These are phyloP conservation scores for Kodamaea alishanica DNA, from an alignment of 1,139 yeast genomes.

Conservation along the genomic window DNA sequence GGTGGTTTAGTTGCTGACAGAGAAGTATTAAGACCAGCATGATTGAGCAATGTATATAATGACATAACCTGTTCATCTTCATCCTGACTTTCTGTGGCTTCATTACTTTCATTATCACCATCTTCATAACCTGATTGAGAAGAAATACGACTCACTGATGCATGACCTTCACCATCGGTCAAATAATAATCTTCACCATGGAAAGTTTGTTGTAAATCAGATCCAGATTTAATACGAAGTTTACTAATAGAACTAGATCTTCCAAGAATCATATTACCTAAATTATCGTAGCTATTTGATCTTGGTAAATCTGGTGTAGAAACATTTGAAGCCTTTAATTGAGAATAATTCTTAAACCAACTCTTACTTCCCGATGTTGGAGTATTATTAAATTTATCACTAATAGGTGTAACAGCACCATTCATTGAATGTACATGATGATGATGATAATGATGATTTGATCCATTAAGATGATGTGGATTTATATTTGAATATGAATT, in stretches of 20 bases:
- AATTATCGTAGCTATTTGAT: slow-evolving; percentile 21
- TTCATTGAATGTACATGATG: not conserved
- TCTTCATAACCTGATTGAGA: slow-evolving; percentile 12
- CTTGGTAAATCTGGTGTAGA: slow-evolving; percentile 17
- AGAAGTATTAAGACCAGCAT: slow-evolving; percentile 15
- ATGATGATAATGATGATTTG: slow-evolving; percentile 6
- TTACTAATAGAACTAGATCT: slow-evolving; percentile 16
- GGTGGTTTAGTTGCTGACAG: slow-evolving; percentile 23
- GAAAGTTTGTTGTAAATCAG: slow-evolving; percentile 8
- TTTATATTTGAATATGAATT: too few species aligned
- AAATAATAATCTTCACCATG: slow-evolving; percentile 11
- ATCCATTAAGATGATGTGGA: slow-evolving; percentile 2
- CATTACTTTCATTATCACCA: slow-evolving; percentile 14
- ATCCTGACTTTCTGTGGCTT: slow-evolving; percentile 37
- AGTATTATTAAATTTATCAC: not conserved
- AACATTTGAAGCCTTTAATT: slow-evolving; percentile 15
- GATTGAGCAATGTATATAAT: slow-evolving; percentile 40
- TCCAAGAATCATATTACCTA: slow-evolving; percentile 20
- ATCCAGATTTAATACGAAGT: slow-evolving; percentile 17
- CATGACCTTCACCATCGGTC: slow-evolving; percentile 8
- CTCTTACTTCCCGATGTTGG: slow-evolving; percentile 6
- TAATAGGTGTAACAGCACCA: not conserved
- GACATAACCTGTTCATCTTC: slow-evolving; percentile 57
- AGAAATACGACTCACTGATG: slow-evolving; percentile 1
- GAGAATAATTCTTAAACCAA: slow-evolving; percentile 29